Evolutionary conservation across 345 rosid species (phyloP).

Genomic region (Noccaea caerulescens): DNA sequence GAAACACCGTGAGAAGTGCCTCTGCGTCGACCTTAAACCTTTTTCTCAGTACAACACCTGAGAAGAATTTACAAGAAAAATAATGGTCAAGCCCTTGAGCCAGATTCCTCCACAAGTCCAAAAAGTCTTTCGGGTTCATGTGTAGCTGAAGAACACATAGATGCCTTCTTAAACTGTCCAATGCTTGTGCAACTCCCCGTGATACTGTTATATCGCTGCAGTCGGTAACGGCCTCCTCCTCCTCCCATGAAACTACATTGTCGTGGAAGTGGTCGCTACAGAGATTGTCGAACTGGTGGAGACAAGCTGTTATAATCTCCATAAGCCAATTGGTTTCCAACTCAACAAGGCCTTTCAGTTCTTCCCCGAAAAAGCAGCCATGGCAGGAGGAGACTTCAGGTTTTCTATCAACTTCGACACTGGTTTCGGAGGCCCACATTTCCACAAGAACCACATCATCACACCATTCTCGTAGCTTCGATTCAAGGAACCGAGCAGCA

Average conservation of each 20-base stretch:
- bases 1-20: conserved; percentile 59
- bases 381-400: conserved; percentile 36
- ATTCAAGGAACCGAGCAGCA: conserved; percentile 65
- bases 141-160: conserved; percentile 45
- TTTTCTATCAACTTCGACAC: conserved; percentile 14
- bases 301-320: conserved; percentile 60
- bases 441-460: conserved; percentile 69
- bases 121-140: conserved; percentile 70
- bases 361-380: conserved; percentile 65
- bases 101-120: conserved; percentile 74
- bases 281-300: conserved; percentile 65
- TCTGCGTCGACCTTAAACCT: conserved; percentile 55
- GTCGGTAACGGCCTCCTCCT: conserved; percentile 29
- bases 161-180: conserved; percentile 58
- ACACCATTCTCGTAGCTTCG: conserved; percentile 74
- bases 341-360: conserved; percentile 61
- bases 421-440: conserved; percentile 54
- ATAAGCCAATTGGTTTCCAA: conserved; percentile 69
- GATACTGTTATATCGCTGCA: conserved; percentile 43
- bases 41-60: conserved; percentile 33
- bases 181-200: conserved; percentile 49
- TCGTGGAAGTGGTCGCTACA: conserved; percentile 48
- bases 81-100: conserved; percentile 80
- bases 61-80: conserved; percentile 52
- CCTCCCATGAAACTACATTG: conserved; percentile 43